phyloP scores from a whole-genome alignment of 176 grass and related monocot genomes.

The Lolium rigidum region DNA sequence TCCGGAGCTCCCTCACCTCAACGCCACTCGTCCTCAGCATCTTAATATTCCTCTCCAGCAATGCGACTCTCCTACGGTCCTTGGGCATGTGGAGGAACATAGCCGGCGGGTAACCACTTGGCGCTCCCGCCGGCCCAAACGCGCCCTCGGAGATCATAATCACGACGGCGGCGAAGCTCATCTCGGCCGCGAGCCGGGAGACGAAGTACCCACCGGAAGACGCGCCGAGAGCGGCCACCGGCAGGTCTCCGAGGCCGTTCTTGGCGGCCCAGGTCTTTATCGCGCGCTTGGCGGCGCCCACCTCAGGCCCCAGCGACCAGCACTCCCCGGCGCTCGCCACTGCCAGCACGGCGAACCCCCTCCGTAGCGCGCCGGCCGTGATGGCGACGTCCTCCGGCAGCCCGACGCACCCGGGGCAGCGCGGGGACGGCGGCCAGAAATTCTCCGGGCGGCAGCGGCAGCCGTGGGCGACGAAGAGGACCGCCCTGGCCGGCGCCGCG shows the following conservation, averaged over 20 bases:
- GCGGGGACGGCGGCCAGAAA: slow-evolving; percentile 67
- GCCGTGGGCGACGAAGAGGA: slow-evolving; percentile 79
- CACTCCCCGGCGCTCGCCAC: slow-evolving; percentile 66
- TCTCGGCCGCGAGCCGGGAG: slow-evolving; percentile 60
- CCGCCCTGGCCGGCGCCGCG: slow-evolving; percentile 45
- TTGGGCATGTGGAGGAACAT: slow-evolving; percentile 93
- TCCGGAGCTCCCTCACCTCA: slow-evolving; percentile 59
- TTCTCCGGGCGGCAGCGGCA: slow-evolving; percentile 69
- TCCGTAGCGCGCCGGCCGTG: slow-evolving; percentile 47
- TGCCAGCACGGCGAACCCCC: slow-evolving; percentile 58
- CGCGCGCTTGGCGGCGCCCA: slow-evolving; percentile 35
- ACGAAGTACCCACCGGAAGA: slow-evolving; percentile 78
- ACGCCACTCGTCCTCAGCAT: slow-evolving; percentile 62
- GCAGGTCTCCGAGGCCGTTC: slow-evolving; percentile 46
- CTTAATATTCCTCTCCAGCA: slow-evolving; percentile 61
- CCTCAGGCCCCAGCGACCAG: slow-evolving; percentile 66
- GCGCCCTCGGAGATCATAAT: slow-evolving; percentile 80
- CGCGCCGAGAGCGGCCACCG: slow-evolving; percentile 53
- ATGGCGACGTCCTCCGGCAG: slow-evolving; percentile 68
- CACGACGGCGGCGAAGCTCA: slow-evolving; percentile 57
- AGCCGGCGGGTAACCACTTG: slow-evolving; percentile 46
- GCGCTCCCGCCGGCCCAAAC: slow-evolving; percentile 37
- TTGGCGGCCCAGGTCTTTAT: slow-evolving; percentile 48
- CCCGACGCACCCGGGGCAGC: slow-evolving; percentile 58
- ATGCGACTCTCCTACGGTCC: slow-evolving; percentile 42